These are phyloP conservation scores for Amylocystis lapponica DNA, from an alignment of 768 basidiomycete genomes.

Conservation along the genomic window DNA sequence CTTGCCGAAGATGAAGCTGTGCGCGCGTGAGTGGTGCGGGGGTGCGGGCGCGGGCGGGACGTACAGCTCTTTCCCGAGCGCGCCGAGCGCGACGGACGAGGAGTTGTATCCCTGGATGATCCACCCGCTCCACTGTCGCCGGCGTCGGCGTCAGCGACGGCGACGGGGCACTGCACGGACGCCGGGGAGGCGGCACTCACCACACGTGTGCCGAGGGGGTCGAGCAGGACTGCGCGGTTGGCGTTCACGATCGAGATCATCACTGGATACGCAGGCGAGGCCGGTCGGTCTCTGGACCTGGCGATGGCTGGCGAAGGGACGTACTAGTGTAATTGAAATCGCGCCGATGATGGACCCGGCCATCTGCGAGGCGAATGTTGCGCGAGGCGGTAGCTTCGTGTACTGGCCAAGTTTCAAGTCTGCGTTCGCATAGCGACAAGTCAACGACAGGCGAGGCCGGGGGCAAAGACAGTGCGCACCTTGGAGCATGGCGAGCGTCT, in stretches of 20 bases:
- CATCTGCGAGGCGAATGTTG: constrained; percentile 45
- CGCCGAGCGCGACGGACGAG: constrained; percentile 50
- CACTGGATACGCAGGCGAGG: constrained; percentile 26
- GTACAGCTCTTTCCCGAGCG: constrained; percentile 43
- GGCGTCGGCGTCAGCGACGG: too few species aligned
- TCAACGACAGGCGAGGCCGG: too few species aligned
- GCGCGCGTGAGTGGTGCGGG: too few species aligned
- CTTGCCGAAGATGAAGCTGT: constrained; percentile 38
- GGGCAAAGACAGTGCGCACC: constrained; percentile 22
- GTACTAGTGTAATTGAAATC: constrained; percentile 47
- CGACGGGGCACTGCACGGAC: too few species aligned
- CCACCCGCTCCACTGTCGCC: constrained; percentile 50
- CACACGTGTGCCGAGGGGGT: constrained; percentile 44
- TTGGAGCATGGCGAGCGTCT: constrained; percentile 49
- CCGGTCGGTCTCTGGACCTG: too few species aligned
- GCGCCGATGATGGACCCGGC: constrained; percentile 46
- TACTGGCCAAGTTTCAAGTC: constrained; percentile 52
- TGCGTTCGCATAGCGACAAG: too few species aligned
- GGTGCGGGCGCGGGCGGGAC: too few species aligned
- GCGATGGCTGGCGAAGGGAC: constrained; percentile 9
- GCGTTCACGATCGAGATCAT: constrained; percentile 42
- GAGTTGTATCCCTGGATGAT: constrained; percentile 48
- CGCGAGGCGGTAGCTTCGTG: constrained; percentile 45
- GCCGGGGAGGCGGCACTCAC: too few species aligned
- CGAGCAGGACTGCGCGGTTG: constrained; percentile 40